phyloP scores from a whole-genome alignment of 2,329 filamentous ascomycete species.

The Paecilomyces niveus region DNA sequence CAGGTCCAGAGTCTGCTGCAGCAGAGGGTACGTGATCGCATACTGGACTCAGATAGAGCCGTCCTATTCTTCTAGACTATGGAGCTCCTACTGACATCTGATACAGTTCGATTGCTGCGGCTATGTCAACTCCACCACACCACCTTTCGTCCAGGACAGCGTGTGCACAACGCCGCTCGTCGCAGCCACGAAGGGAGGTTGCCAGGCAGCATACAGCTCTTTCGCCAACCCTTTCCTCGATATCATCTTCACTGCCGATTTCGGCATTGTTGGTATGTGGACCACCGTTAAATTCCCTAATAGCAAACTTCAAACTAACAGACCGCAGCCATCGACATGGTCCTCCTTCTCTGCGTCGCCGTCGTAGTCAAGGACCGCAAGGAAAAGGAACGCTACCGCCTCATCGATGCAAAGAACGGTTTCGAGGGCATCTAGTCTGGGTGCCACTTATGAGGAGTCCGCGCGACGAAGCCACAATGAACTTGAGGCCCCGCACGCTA shows the following conservation, averaged over 20 bases:
- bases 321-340: slow-evolving; percentile 51
- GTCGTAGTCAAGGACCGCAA: slow-evolving; percentile 75
- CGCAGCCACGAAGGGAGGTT: slow-evolving; percentile 63
- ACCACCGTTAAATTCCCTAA: not conserved
- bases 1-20: slow-evolving; percentile 63
- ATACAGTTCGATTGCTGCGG: slow-evolving; percentile 71
- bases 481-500: not conserved
- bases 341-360: slow-evolving; percentile 63
- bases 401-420: slow-evolving; percentile 74
- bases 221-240: slow-evolving; percentile 68
- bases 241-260: slow-evolving; percentile 69
- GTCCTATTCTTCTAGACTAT: not conserved
- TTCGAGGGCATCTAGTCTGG: slow-evolving; percentile 40
- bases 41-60: not conserved
- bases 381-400: slow-evolving; percentile 68
- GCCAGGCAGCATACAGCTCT: slow-evolving; percentile 58
- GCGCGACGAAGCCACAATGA: not conserved
- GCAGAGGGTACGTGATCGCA: slow-evolving; percentile 49
- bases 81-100: not conserved
- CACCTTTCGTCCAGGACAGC: slow-evolving; percentile 62
- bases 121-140: slow-evolving; percentile 64
- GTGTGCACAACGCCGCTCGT: slow-evolving; percentile 64
- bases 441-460: not conserved
- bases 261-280: slow-evolving; percentile 62
- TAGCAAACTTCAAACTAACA: not conserved